A percentile compares a stretch with the other conserved stretches of the same genome.
Evolutionary conservation across 1,284 basidiomycete genomes (phyloP).

Genomic region (Ustilago bromivora): DNA sequence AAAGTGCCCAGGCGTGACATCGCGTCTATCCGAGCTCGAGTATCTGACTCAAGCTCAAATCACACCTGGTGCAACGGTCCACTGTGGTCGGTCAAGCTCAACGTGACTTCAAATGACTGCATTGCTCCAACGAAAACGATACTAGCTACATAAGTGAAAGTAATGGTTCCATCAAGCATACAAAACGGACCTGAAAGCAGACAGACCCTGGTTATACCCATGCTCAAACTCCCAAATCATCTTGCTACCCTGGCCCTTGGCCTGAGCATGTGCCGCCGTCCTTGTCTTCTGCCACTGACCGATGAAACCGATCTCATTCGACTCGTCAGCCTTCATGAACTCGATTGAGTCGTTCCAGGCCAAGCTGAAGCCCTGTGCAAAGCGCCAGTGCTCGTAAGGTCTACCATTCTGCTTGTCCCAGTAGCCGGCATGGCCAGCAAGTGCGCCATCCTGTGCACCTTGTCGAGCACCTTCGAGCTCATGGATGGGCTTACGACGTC

Average conservation of each 20-base stretch:
- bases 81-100: not conserved
- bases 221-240: constrained; percentile 71
- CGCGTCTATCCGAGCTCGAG: constrained; percentile 20
- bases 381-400: constrained; percentile 77
- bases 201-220: constrained; percentile 74
- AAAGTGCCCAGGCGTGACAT: no score
- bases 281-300: constrained; percentile 75
- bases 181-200: constrained; percentile 38
- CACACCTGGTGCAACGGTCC: not conserved
- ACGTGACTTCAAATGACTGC: not conserved
- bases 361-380: constrained; percentile 76
- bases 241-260: constrained; percentile 71
- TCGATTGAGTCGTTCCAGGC: constrained; percentile 80
- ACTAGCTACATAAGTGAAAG: not conserved
- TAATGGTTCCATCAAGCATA: constrained; percentile 21
- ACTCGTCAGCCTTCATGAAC: constrained; percentile 72
- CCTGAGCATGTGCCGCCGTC: constrained; percentile 72
- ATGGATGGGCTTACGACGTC: constrained; percentile 25
- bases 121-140: not conserved
- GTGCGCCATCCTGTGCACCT: constrained; percentile 33
- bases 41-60: not conserved
- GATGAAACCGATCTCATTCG: constrained; percentile 77
- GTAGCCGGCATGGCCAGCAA: constrained; percentile 30
- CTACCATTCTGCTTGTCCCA: constrained; percentile 65
- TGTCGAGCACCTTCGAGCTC: constrained; percentile 35